Evolutionary conservation across 2,329 filamentous ascomycete species (phyloP).

Genomic region (Aspergillus viridinutans): DNA sequence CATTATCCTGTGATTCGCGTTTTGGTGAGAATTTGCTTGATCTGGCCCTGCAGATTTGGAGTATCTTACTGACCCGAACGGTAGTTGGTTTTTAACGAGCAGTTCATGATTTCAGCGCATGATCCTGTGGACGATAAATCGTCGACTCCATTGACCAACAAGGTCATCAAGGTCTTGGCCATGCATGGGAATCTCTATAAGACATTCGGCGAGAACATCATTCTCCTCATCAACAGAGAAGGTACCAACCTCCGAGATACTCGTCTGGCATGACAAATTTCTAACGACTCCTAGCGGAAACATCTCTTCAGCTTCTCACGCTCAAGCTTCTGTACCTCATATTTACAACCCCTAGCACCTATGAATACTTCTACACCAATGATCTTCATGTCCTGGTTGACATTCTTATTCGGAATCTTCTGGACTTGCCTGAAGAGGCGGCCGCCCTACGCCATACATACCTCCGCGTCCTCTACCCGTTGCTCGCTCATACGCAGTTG

Average conservation of each 20-base stretch:
- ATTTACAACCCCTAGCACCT: constrained; percentile 85
- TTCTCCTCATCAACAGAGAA: constrained; percentile 89
- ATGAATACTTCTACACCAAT: constrained; percentile 99
- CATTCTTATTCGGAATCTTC: constrained; percentile 93
- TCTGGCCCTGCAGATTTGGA: background rate
- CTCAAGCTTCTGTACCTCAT: constrained; percentile 92
- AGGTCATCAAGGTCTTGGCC: constrained; percentile 87
- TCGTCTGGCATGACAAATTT: background rate
- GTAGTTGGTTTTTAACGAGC: constrained; percentile 91
- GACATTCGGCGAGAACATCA: constrained; percentile 97
- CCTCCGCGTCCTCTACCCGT: constrained; percentile 82
- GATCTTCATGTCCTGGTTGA: constrained; percentile 91
- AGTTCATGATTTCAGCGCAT: constrained; percentile 83
- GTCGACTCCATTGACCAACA: constrained; percentile 69
- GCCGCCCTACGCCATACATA: constrained; percentile 80
- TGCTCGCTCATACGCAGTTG: constrained; percentile 88
- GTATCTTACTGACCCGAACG: constrained; percentile 14
- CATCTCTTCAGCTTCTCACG: constrained; percentile 90
- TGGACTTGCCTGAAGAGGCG: constrained; percentile 84
- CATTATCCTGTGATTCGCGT: constrained; percentile 94
- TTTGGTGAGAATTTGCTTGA: constrained; percentile 56
- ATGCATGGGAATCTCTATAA: constrained; percentile 76
- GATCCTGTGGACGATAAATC: constrained; percentile 40
- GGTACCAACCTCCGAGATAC: constrained; percentile 38
- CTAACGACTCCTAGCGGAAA: constrained; percentile 57